Conservation (phyloP, 495 filamentous ascomycete species). For the Xylaria cubensis region DNA sequence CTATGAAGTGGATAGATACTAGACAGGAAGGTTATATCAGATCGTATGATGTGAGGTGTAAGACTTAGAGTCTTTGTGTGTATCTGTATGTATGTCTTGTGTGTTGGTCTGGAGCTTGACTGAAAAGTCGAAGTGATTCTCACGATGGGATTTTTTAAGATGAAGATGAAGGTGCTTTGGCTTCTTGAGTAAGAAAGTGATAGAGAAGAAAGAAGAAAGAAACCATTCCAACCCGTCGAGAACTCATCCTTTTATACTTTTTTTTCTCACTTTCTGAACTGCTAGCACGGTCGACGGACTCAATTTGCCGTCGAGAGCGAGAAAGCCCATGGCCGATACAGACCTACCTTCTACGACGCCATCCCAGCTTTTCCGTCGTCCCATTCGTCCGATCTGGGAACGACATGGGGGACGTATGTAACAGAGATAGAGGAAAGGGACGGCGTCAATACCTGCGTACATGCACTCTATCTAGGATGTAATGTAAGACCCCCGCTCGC, state of each 20-base stretch:
- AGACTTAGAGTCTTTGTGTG: slow-evolving; percentile 33
- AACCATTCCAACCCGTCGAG: slow-evolving; percentile 46
- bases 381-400: slow-evolving; percentile 51
- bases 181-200: slow-evolving; percentile 45
- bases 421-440: slow-evolving; percentile 10
- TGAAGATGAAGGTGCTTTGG: slow-evolving; percentile 30
- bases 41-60: slow-evolving; percentile 24
- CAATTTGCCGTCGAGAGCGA: slow-evolving; percentile 11
- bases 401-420: slow-evolving; percentile 23
- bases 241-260: slow-evolving; percentile 69
- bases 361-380: not conserved
- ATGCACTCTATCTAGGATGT: slow-evolving; percentile 17
- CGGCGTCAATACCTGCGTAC: not conserved
- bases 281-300: slow-evolving; percentile 10
- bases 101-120: slow-evolving; percentile 15
- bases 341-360: slow-evolving; percentile 13
- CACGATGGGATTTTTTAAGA: slow-evolving; percentile 25
- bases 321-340: not conserved
- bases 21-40: slow-evolving; percentile 24
- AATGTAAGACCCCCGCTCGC: not conserved
- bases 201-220: slow-evolving; percentile 64
- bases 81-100: slow-evolving; percentile 32
- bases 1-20: slow-evolving; percentile 27
- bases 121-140: slow-evolving; percentile 13
- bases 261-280: slow-evolving; percentile 29